phyloP scores from a whole-genome alignment of 768 basidiomycete genomes.

The Exsudoporus frostii region DNA sequence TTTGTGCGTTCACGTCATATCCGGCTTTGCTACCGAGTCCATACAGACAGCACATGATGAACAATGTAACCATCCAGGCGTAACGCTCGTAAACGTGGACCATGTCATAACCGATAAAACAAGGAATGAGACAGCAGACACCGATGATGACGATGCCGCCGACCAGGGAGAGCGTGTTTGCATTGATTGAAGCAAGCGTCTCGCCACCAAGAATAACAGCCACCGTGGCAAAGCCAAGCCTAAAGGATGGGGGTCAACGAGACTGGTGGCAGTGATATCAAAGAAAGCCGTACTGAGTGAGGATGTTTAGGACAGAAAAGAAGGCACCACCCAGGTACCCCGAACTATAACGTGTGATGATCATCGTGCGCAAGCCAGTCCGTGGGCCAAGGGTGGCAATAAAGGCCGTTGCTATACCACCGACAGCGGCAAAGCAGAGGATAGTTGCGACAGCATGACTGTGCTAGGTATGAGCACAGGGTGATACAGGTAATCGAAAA shows the following conservation, averaged over 20 bases:
- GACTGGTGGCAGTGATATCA: background rate
- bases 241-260: conserved; percentile 8
- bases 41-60: conserved; percentile 50
- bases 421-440: conserved; percentile 45
- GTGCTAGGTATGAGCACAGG: background rate
- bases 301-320: conserved; percentile 51
- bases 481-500: conserved; percentile 1
- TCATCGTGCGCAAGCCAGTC: conserved; percentile 54
- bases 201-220: conserved; percentile 56
- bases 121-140: conserved; percentile 41
- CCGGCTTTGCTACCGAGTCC: conserved; percentile 48
- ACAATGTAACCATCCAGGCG: conserved; percentile 47
- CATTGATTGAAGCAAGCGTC: conserved; percentile 44
- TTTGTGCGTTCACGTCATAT: conserved; percentile 44
- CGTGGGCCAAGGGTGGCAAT: conserved; percentile 52
- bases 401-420: conserved; percentile 42
- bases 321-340: conserved; percentile 49
- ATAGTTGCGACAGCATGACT: conserved; percentile 46
- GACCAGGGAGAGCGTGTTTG: conserved; percentile 42
- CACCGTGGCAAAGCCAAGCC: conserved; percentile 46
- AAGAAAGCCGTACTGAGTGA: conserved; percentile 39
- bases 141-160: conserved; percentile 49
- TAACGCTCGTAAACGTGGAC: conserved; percentile 53
- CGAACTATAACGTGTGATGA: conserved; percentile 46
- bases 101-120: conserved; percentile 45